Evolutionary conservation across 1,284 basidiomycete genomes (phyloP).

Genomic region (Athelia sp.): DNA sequence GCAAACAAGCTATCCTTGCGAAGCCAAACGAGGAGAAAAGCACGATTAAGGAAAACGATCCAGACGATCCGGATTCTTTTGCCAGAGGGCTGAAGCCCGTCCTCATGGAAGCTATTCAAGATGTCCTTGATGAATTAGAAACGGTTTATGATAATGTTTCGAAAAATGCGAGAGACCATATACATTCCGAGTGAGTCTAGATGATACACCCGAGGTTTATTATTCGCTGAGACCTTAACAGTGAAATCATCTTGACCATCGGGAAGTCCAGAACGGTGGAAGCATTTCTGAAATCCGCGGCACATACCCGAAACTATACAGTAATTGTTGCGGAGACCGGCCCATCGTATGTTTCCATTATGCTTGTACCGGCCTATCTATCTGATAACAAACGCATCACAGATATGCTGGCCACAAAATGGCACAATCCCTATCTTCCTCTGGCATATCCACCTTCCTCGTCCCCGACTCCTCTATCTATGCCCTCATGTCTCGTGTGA

Average conservation of each 20-base stretch:
- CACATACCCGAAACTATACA: constrained; percentile 89
- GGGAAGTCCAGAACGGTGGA: constrained; percentile 96
- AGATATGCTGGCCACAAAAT: constrained; percentile 86
- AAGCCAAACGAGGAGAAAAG: constrained; percentile 46
- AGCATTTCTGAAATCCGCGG: constrained; percentile 87
- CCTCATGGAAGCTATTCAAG: constrained; percentile 87
- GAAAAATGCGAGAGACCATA: constrained; percentile 92
- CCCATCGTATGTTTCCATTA: constrained; percentile 61
- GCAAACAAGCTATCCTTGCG: constrained; percentile 45
- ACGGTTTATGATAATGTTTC: constrained; percentile 94
- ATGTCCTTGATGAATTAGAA: constrained; percentile 93
- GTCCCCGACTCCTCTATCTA: constrained; percentile 95
- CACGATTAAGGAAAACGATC: constrained; percentile 60
- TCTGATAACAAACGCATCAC: constrained; percentile 5
- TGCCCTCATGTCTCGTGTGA: constrained; percentile 94
- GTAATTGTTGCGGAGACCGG: constrained; percentile 95
- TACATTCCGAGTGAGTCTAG: constrained; percentile 84
- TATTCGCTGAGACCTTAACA: constrained; percentile 24
- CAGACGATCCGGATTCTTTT: constrained; percentile 71
- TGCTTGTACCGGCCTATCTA: constrained; percentile 4
- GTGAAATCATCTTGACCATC: constrained; percentile 94
- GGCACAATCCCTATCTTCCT: constrained; percentile 73
- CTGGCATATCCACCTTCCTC: constrained; percentile 89
- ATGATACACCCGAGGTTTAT: constrained; percentile 1
- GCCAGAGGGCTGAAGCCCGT: constrained; percentile 69